These are phyloP conservation scores for Aspergillus sp. DNA, from an alignment of 2,329 filamentous ascomycete genomes.

Conservation along the genomic window DNA sequence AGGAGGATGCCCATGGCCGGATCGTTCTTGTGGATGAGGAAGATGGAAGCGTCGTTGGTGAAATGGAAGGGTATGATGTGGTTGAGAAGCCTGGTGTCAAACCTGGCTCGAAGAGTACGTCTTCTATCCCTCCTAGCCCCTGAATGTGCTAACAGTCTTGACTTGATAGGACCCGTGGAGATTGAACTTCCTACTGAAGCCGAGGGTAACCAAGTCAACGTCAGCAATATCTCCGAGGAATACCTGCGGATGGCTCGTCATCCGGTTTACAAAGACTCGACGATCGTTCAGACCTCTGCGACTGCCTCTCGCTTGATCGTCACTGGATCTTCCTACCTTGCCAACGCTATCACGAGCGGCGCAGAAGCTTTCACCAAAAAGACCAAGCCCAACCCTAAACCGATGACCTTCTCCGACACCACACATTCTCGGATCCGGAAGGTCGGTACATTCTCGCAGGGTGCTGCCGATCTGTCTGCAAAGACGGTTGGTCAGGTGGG, in stretches of 20 bases:
- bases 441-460: constrained; percentile 81
- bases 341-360: constrained; percentile 73
- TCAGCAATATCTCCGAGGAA: constrained; percentile 52
- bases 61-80: constrained; percentile 80
- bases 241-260: constrained; percentile 78
- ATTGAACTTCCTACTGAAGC: constrained; percentile 50
- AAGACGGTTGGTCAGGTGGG: constrained; percentile 85
- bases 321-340: constrained; percentile 77
- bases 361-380: constrained; percentile 80
- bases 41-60: constrained; percentile 91
- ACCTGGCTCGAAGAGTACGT: constrained; percentile 85
- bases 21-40: constrained; percentile 95
- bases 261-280: constrained; percentile 86
- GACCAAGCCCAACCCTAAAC: constrained; percentile 74
- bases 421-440: constrained; percentile 84
- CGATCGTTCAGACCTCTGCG: constrained; percentile 81
- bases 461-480: constrained; percentile 75
- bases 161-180: constrained; percentile 48
- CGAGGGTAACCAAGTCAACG: constrained; percentile 49
- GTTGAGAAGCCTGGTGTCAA: constrained; percentile 74
- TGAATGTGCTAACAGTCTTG: constrained; percentile 9
- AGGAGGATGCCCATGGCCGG: constrained; percentile 60
- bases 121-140: neutral
- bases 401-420: constrained; percentile 81
- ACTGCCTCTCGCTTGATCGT: constrained; percentile 90